A percentile compares a stretch with the other conserved stretches of the same genome.
Evolutionary conservation across 768 basidiomycete genomes (phyloP).

Genomic region (Pisolithus albus): DNA sequence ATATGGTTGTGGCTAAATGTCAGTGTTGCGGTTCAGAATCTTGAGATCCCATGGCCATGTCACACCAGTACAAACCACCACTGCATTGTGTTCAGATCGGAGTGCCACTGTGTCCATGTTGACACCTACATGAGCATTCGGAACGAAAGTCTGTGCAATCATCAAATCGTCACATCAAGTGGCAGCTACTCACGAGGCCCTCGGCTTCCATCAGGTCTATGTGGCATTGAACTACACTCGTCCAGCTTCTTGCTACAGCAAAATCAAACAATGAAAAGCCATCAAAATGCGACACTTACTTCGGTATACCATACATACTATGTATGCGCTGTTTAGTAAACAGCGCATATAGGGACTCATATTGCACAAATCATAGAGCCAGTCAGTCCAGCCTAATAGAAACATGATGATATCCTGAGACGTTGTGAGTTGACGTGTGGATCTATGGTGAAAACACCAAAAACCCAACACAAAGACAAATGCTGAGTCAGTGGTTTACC

Average conservation of each 20-base stretch:
- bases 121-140: constrained; percentile 82
- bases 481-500: too few relatives aligned
- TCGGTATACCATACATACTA: constrained; percentile 97
- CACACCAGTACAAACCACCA: constrained; percentile 88
- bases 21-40: constrained; percentile 74
- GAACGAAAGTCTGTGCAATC: constrained; percentile 61
- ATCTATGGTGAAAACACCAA: too few relatives aligned
- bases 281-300: constrained; percentile 42
- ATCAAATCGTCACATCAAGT: constrained; percentile 6
- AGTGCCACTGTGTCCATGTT: constrained; percentile 69
- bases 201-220: constrained; percentile 92
- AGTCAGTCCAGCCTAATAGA: too few relatives aligned
- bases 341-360: too few relatives aligned
- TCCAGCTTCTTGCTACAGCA: constrained; percentile 87
- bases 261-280: constrained; percentile 13
- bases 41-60: constrained; percentile 96
- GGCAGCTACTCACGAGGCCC: constrained; percentile 61
- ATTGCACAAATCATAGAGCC: too few relatives aligned
- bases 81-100: constrained; percentile 76
- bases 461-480: too few relatives aligned
- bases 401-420: too few relatives aligned
- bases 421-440: too few relatives aligned
- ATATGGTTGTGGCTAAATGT: too few relatives aligned
- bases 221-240: constrained; percentile 83
- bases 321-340: too few relatives aligned